Conservation (phyloP, 1,284 basidiomycete genomes). For the Athelia psychrophila region DNA sequence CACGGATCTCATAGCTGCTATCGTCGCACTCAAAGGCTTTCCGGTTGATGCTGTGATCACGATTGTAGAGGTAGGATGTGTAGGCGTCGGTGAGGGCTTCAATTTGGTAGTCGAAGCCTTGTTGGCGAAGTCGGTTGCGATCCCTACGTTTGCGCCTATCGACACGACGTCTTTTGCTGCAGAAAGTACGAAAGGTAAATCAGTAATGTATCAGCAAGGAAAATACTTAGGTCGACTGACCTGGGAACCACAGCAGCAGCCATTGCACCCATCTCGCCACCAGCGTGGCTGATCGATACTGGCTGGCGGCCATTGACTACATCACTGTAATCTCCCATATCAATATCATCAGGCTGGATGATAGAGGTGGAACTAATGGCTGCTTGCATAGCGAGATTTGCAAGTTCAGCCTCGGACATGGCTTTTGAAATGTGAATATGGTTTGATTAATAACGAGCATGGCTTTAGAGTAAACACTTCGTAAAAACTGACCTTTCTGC, state of each 20-base stretch:
- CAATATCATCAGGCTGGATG: not conserved
- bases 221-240: constrained; percentile 20
- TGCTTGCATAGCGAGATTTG: constrained; percentile 2
- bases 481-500: no score
- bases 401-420: constrained; percentile 2
- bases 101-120: not conserved
- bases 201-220: constrained; percentile 24
- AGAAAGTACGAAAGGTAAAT: constrained; percentile 11
- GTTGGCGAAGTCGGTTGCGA: constrained; percentile 2
- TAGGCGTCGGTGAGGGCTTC: constrained; percentile 7
- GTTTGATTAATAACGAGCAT: constrained; percentile 1
- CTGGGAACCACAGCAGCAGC: constrained; percentile 9
- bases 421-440: constrained; percentile 2
- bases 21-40: no score
- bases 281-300: constrained; percentile 16
- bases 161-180: no score
- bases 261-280: no score
- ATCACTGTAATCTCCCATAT: not conserved
- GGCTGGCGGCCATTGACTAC: constrained; percentile 13
- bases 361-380: not conserved
- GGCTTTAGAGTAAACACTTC: no score
- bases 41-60: not conserved
- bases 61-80: not conserved
- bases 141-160: constrained; percentile 4
- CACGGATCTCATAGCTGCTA: not conserved